These are phyloP conservation scores for Rhododendron ovatum DNA, from an alignment of 148 eudicot genomes.

Conservation along the genomic window DNA sequence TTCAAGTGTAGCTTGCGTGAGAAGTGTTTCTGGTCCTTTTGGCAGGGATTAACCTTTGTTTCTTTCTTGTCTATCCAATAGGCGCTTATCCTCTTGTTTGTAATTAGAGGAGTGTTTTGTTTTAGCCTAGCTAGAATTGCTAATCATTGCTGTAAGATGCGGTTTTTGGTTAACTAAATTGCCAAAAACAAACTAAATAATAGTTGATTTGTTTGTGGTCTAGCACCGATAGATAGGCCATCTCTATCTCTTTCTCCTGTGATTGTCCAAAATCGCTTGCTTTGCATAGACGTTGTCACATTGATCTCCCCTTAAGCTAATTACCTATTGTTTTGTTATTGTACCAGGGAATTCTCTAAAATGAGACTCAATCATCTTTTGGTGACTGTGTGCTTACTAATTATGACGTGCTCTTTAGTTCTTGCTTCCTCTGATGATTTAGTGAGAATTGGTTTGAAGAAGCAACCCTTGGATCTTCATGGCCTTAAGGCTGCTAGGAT, in stretches of 20 bases:
- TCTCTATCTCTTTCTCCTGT: neutral
- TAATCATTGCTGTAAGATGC: neutral
- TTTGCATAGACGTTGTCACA: neutral
- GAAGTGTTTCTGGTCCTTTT: neutral
- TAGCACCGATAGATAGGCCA: neutral
- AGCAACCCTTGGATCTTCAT: constrained; percentile 33
- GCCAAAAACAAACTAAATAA: neutral
- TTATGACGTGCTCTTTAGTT: constrained; percentile 23
- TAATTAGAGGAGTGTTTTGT: neutral
- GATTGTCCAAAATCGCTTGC: neutral
- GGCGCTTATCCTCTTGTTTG: neutral
- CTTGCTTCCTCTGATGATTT: constrained; percentile 29
- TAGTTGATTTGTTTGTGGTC: neutral
- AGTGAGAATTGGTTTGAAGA: constrained; percentile 42
- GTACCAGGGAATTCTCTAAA: constrained; percentile 22
- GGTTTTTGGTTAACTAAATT: neutral
- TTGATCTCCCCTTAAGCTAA: neutral
- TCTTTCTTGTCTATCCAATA: neutral
- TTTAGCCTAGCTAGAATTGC: neutral
- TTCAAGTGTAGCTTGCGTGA: neutral
- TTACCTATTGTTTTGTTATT: neutral
- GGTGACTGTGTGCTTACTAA: constrained; percentile 25
- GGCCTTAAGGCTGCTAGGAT: constrained; percentile 38
- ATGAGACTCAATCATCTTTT: constrained; percentile 31
- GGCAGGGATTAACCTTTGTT: neutral